Base-by-base conservation (phyloP, 306 rosid species). In the Lathyrus tuberosus region DNA sequence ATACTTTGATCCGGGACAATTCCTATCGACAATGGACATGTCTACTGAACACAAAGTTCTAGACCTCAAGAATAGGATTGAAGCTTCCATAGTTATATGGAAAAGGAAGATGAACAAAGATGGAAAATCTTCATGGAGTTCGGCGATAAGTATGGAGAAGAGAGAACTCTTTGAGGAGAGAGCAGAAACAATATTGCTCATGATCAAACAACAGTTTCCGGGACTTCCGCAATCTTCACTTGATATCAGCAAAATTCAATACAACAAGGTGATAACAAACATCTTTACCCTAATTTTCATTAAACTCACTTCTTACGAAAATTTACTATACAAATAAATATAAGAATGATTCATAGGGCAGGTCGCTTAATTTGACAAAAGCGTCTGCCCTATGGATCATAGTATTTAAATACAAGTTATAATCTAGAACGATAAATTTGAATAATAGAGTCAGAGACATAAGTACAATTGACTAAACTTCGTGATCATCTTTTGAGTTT, bases 81-180 rank as follows among this genome's bases (percentile, higher is more conserved):
- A 92, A 84, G 97, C 96, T 16, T 89, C 97, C 40, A 85, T 91
- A 69, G 92, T 87, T 51, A 95, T 95, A 77, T 95, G 97, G 99
- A 85, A 69, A 86, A 86, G 97, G 76, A 95, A 95, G 81, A 95
- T 95, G 89, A 81, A 75, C 60, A 95, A 95, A 83, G 96, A 89
- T 54, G 78, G 81, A 28, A 91, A 91, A 78, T 83, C 96, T 59
- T 58, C 95, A 0, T 95, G 99, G 99, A 60, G 95, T 80, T 86
- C 97, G 4, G 86, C 79, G 24, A 94, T 95, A 54, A 95, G 99
- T 82, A 47, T 83, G 40, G 97, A 87, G 88, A 95, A 91, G 78
- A 91, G 97, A 59, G 99, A 87, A 78, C 76, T 87, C 43, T 91
- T 95, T 31, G 99, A 91, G 69, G 99, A 91, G 59, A 87, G 99